Base-by-base conservation (phyloP, 169 alveolate species). In the Plasmodium chabaudi region DNA sequence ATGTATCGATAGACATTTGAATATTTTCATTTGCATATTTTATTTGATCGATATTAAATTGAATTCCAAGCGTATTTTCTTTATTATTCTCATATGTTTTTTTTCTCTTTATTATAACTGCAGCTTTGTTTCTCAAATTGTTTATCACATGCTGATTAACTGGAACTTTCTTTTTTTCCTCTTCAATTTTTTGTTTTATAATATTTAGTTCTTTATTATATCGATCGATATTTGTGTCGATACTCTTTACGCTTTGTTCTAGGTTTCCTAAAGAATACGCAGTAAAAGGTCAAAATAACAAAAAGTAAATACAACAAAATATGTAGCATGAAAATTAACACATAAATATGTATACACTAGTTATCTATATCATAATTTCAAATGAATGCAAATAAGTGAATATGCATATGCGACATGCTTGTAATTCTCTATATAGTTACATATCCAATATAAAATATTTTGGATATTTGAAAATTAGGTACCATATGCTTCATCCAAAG, bases 11-110 rank as follows among this genome's bases (percentile, higher is more conserved):
- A 9, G 86, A 71, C 73, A 71, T 59, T 61, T 86, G 75, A 27
- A 86, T 65, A 86, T 86, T 86, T 47, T 86, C 91, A 65, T 70
- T 86, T 39, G 91, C 91, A 47, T 23, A 86, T 59, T 86, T 86
- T 25, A 86, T 65, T 70, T 86, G 91, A 63, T 86, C 91, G 46
- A 86, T 86, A 39, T 86, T 86, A 64, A 86, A 86, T 60, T 86
- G 91, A 44, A 86, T 86, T 69, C 91, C 91, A 9, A 86, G 59
- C 39, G 91, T 86, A 44, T 49, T 86, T 59, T 86, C 91, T 53
- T 86, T 86, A 44, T 86, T 86, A 25, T 25, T 70, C 27, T 86
- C 91, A 59, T 86, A 86, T 65, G 55, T 44, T 86, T 69, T 86
- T 51, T 70, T 86, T 23, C 79, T 56, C 39, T 86, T 69, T 46